Conservation (phyloP, 331 rosid genomes). For the Malus hybrid region DNA sequence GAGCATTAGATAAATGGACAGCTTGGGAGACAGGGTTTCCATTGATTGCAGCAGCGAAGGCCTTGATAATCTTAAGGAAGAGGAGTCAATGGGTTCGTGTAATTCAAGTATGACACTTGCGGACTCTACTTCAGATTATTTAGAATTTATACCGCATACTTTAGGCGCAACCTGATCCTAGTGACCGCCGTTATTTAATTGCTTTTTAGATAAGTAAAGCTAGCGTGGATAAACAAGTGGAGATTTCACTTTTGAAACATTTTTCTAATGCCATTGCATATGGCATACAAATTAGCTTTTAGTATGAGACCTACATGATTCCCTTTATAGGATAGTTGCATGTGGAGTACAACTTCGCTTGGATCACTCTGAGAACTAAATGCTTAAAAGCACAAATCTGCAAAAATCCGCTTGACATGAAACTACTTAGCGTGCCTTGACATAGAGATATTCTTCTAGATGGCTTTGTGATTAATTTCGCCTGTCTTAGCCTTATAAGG, state of each 20-base stretch:
- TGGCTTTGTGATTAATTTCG: neutral
- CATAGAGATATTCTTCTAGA: neutral
- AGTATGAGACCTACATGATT: neutral
- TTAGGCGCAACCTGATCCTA: neutral
- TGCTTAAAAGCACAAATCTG: neutral
- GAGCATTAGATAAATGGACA: constrained; percentile 86
- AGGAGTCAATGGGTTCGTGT: constrained; percentile 69
- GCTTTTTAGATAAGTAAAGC: neutral
- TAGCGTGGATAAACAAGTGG: neutral
- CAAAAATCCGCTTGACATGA: neutral
- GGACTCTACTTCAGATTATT: neutral
- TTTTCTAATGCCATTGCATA: neutral
- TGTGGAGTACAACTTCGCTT: neutral
- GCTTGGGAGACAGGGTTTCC: constrained; percentile 99
- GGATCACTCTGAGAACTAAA: neutral
- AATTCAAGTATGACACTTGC: constrained; percentile 48
- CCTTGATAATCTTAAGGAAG: constrained; percentile 56
- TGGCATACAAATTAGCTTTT: neutral
- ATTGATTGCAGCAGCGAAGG: constrained; percentile 71
- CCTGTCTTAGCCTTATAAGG: neutral
- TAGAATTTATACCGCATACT: neutral
- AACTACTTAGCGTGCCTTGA: neutral
- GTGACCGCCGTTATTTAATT: neutral
- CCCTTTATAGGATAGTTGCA: neutral
- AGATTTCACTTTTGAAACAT: neutral